Evolutionary conservation across 768 basidiomycete genomes (phyloP).

Genomic region (Boletus subcaerulescens): DNA sequence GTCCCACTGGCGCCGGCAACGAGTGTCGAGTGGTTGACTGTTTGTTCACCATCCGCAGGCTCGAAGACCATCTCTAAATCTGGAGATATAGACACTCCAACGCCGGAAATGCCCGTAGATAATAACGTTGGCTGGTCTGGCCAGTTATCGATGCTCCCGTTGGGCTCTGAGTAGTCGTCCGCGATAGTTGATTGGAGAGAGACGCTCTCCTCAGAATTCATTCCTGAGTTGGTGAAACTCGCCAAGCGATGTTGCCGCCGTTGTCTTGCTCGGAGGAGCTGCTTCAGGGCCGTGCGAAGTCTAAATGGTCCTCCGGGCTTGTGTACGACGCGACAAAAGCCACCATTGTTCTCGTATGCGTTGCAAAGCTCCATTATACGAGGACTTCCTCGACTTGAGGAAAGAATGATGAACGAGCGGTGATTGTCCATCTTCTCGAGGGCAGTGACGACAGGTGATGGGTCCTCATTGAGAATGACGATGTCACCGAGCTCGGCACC

Average conservation of each 20-base stretch:
- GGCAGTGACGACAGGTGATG: constrained; percentile 52
- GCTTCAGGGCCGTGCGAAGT: constrained; percentile 62
- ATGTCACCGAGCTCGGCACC: constrained; percentile 60
- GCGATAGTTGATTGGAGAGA: constrained; percentile 29
- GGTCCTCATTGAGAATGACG: constrained; percentile 78
- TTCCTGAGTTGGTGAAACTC: constrained; percentile 15
- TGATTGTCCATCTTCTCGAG: constrained; percentile 53
- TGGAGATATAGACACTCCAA: constrained; percentile 18
- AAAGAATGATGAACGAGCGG: constrained; percentile 74
- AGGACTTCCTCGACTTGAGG: constrained; percentile 65
- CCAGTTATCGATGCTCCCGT: constrained; percentile 34
- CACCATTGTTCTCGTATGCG: constrained; percentile 77
- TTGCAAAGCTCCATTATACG: constrained; percentile 57
- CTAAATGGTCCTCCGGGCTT: constrained; percentile 87
- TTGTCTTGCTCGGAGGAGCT: constrained; percentile 32
- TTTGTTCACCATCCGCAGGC: constrained; percentile 12
- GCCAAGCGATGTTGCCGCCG: constrained; percentile 27
- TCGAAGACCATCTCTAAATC: constrained; percentile 29
- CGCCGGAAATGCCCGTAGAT: constrained; percentile 6
- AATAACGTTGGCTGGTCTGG: constrained; percentile 12
- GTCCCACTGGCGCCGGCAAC: constrained; percentile 60
- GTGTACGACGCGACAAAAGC: constrained; percentile 84
- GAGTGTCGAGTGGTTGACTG: constrained; percentile 41
- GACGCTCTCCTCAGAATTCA: constrained; percentile 25
- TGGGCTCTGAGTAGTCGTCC: constrained; percentile 20